phyloP scores from a whole-genome alignment of 2,329 filamentous ascomycete species.

The Dothistroma septosporum region DNA sequence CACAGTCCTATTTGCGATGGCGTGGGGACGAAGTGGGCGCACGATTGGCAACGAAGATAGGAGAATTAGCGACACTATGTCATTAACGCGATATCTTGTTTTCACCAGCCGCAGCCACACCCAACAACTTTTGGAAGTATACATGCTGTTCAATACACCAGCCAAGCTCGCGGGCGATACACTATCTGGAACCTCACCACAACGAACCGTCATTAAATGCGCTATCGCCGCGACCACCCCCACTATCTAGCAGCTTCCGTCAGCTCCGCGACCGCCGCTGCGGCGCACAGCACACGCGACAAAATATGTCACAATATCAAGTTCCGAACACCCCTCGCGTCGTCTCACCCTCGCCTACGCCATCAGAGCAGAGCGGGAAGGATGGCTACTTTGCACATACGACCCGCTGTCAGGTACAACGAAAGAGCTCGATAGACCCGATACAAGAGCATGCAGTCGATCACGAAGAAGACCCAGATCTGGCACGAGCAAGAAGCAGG shows the following conservation, averaged over 20 bases:
- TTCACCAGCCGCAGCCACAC: neutral
- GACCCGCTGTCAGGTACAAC: constrained; percentile 71
- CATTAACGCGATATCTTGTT: neutral
- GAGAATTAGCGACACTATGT: neutral
- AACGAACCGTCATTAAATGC: neutral
- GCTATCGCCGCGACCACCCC: neutral
- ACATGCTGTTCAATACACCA: neutral
- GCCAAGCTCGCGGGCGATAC: neutral
- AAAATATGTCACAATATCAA: constrained; percentile 41
- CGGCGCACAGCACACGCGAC: constrained; percentile 6
- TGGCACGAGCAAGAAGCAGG: constrained; percentile 60
- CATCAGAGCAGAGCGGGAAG: constrained; percentile 54
- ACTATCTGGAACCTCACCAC: neutral
- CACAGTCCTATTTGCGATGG: neutral
- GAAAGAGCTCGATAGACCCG: constrained; percentile 54
- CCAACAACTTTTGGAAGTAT: neutral
- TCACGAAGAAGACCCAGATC: constrained; percentile 45
- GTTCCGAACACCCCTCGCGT: constrained; percentile 79
- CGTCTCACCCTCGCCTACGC: constrained; percentile 81
- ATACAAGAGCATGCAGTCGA: constrained; percentile 55
- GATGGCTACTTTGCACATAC: constrained; percentile 68
- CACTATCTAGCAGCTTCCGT: constrained; percentile 6
- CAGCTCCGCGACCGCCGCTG: constrained; percentile 1
- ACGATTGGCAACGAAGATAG: neutral
- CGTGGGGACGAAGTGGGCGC: neutral